Base-by-base conservation (phyloP, 225 moss, liverwort and hornwort genomes). In the Sphagnum tenellum region DNA sequence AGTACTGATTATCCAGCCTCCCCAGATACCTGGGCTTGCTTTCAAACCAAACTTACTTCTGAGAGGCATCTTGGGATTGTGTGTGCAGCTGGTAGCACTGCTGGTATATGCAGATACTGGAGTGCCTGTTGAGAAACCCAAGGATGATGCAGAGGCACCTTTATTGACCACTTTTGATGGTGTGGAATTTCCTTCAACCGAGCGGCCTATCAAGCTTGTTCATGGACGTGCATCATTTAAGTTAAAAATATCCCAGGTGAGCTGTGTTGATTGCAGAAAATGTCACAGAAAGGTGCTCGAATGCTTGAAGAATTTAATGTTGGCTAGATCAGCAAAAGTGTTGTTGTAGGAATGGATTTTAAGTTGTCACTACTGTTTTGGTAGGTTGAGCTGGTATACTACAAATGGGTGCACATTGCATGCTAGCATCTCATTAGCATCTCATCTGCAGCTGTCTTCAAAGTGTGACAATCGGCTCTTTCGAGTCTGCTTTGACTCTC, bases 381-480 rank as follows among this genome's bases (percentile, higher is more conserved):
- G 29, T 29, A 29, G 1, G 29, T 29, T 29, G 0, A 29, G 29
- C 29, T 29, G 29, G 29, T 29, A 29, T 29, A 29, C 29, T 29
- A 29, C 29, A 29, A 29, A 29, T 29, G 29, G 29, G 29, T 29
- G 29, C 29, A 29, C 29, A 29, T 29, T 29, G 29, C 29, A 29
- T 29, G 29, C 29, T 29, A 29, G 29, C 29, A 29, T 29, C 29
- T 29, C 29, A 29, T 29, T 29, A 29, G 29, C 29, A 29, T 29
- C 29, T 29, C 29, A 12, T 44, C 44, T 71, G 85, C 79, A 95
- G 94, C 84, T 95, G 70, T 92, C 94, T 9, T 95, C 94, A 44
- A 95, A 95, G 72, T 95, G 94, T 70, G 94, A 95, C 76, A 95
- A 95, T 82, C 86, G 94, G 48, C 89, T 95, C 63, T 95, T 95